Evolutionary conservation across 257 asterid species (phyloP).

Genomic region (Thymus quinquecostatus): DNA sequence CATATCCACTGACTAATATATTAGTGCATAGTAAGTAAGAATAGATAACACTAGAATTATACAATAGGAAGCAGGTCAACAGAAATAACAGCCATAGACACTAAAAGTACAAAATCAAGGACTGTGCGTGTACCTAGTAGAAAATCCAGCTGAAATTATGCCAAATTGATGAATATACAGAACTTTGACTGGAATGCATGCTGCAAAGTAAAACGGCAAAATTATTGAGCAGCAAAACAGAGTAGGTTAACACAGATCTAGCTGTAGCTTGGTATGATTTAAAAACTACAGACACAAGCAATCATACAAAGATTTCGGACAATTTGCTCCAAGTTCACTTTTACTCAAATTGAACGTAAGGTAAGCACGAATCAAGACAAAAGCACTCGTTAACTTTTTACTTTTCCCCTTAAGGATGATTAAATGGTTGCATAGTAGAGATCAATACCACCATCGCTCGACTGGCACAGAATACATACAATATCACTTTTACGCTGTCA

Average conservation of each 20-base stretch:
- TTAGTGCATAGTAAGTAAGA: neutral
- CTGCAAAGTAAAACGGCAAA: neutral
- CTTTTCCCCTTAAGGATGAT: too few species aligned
- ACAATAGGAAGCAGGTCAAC: neutral
- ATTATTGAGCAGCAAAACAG: conserved; percentile 6
- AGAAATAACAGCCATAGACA: neutral
- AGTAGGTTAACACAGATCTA: neutral
- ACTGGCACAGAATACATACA: too few species aligned
- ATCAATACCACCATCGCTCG: too few species aligned
- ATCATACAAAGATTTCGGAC: neutral
- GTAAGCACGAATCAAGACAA: too few species aligned
- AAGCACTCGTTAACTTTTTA: too few species aligned
- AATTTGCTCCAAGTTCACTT: neutral
- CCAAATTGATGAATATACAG: neutral
- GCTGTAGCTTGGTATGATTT: conserved; percentile 11
- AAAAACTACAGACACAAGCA: neutral
- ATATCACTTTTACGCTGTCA: too few species aligned
- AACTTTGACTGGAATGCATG: neutral
- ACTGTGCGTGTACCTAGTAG: conserved; percentile 4
- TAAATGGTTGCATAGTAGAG: too few species aligned
- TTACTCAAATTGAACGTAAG: neutral
- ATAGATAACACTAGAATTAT: too few species aligned
- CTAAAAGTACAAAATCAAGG: neutral
- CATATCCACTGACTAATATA: conserved; percentile 5
- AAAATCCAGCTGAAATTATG: conserved; percentile 5